These are phyloP conservation scores for Castanea crenata DNA, from an alignment of 306 rosid species.

Conservation along the genomic window DNA sequence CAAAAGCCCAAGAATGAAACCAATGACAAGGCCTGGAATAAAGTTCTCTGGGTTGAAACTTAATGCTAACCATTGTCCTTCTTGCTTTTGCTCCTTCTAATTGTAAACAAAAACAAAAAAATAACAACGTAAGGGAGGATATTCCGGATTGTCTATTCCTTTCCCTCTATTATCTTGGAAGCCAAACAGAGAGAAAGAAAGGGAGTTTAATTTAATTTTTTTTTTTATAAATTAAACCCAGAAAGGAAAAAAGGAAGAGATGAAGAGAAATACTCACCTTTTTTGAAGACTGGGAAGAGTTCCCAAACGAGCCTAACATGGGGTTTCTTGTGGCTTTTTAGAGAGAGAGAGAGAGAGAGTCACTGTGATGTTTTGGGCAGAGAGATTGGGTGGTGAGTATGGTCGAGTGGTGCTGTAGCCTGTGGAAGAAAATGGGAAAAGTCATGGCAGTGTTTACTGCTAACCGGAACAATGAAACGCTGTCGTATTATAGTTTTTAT, in stretches of 20 bases:
- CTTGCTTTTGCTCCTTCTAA: slow-evolving; percentile 36
- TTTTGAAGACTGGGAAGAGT: slow-evolving; percentile 28
- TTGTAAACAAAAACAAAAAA: neutral
- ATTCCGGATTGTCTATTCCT: neutral
- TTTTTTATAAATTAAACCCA: neutral
- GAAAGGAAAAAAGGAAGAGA: neutral
- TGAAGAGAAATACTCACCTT: slow-evolving; percentile 37
- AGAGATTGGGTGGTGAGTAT: neutral
- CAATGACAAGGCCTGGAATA: slow-evolving; percentile 86
- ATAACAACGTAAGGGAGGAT: neutral
- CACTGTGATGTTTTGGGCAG: neutral
- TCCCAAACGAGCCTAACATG: slow-evolving; percentile 45
- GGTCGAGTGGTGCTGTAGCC: too few relatives aligned
- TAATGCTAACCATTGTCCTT: slow-evolving; percentile 57
- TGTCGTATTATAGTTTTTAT: too few relatives aligned
- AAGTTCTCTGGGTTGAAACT: slow-evolving; percentile 86
- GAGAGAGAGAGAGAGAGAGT: neutral
- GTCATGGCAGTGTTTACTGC: too few relatives aligned
- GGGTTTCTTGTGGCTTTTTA: neutral
- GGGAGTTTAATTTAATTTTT: neutral
- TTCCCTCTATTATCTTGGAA: neutral
- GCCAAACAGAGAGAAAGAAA: neutral
- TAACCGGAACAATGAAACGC: too few relatives aligned
- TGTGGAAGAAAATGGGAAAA: too few relatives aligned
- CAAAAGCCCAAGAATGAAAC: slow-evolving; percentile 76